Conservation (phyloP, 192 early-diverging fungal species). For the Diversispora epigaea region DNA sequence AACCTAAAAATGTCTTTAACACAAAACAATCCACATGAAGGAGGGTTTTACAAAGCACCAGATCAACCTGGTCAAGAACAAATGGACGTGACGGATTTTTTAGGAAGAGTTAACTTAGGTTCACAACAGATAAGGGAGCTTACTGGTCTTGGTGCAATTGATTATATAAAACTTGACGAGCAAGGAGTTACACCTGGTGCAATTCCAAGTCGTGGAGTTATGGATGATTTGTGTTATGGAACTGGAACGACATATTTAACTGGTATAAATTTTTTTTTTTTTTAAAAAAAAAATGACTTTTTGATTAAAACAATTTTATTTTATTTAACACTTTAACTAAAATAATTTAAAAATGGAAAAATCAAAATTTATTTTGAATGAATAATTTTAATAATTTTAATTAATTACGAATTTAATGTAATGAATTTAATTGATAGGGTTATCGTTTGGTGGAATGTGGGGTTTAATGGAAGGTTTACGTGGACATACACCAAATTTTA, state of each 20-base stretch:
- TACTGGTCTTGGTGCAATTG: conserved; percentile 54
- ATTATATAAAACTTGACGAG: conserved; percentile 55
- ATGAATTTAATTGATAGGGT: conserved; percentile 35
- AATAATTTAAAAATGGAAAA: neutral
- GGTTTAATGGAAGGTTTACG: conserved; percentile 76
- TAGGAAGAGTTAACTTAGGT: too few relatives aligned
- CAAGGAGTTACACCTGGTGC: conserved; percentile 35
- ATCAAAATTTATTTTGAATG: too few relatives aligned
- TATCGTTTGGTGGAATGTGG: conserved; percentile 70
- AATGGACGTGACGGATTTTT: too few relatives aligned
- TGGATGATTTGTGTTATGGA: conserved; percentile 83
- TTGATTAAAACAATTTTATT: too few relatives aligned
- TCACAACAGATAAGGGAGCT: conserved; percentile 25
- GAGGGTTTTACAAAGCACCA: too few relatives aligned
- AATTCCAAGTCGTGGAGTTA: conserved; percentile 72
- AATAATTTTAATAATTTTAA: neutral
- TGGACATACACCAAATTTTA: conserved; percentile 60
- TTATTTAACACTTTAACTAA: too few relatives aligned
- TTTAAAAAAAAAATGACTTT: neutral
- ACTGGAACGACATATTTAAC: conserved; percentile 77
- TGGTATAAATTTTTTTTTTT: conserved; percentile 38
- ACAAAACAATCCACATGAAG: too few relatives aligned
- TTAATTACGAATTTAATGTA: too few relatives aligned
- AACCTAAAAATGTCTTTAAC: too few relatives aligned
- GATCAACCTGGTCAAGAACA: too few relatives aligned